Percentiles rank a stretch among this genome's conserved stretches.
Evolutionary conservation across 169 alveolate species (phyloP).

Genomic region (Plasmodium sp.): DNA sequence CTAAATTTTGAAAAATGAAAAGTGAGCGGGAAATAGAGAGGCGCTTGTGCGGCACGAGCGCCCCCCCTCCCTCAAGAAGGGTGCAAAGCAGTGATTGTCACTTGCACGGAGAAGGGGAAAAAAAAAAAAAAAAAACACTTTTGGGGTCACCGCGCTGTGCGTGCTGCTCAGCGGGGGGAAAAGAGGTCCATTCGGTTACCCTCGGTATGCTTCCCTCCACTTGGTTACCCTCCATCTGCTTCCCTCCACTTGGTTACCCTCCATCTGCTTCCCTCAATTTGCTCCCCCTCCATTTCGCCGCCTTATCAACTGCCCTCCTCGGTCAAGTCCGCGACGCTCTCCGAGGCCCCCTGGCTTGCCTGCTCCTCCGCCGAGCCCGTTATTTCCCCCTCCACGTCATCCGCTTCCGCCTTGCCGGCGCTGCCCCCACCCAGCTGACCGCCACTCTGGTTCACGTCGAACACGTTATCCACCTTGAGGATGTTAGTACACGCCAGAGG

Average conservation of each 20-base stretch:
- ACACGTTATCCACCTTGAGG: slow-evolving; percentile 27
- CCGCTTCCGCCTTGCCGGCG: background rate
- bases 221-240: too few species aligned
- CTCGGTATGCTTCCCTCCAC: too few species aligned
- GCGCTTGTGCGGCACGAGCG: background rate
- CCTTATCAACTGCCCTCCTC: background rate
- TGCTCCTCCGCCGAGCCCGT: background rate
- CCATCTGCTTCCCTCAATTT: too few species aligned
- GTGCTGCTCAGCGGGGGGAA: background rate
- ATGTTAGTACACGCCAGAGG: slow-evolving; percentile 66
- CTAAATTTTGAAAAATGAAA: background rate
- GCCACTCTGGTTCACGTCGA: slow-evolving; percentile 11
- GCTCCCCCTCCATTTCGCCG: background rate
- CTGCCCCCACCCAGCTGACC: background rate
- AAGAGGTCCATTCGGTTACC: too few species aligned
- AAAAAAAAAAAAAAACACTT: too few species aligned
- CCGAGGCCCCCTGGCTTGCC: background rate
- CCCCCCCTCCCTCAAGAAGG: too few species aligned
- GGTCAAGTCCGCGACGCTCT: slow-evolving; percentile 43
- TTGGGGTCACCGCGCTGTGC: background rate
- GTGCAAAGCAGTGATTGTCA: background rate
- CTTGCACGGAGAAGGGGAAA: background rate
- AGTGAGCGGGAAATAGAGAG: background rate
- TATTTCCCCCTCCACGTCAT: slow-evolving; percentile 7
- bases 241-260: too few species aligned